Conservation (phyloP, 1,284 basidiomycete species). For the Sporisorium iseilematis-ciliati region DNA sequence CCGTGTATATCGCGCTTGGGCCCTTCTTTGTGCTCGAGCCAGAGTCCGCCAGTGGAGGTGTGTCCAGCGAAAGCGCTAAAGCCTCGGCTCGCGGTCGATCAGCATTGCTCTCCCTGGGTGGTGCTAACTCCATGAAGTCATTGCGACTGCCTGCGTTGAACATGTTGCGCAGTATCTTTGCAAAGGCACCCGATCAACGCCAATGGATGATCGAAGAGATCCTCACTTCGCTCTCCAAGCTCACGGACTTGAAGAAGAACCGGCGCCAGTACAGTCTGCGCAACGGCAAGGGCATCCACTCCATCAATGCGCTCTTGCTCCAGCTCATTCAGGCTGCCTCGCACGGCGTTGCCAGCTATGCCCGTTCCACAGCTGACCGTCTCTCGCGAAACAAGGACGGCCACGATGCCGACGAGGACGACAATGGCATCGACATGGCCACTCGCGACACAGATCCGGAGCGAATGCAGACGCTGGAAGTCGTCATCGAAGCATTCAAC, state of each 20-base stretch:
- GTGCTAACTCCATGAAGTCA: slow-evolving; percentile 76
- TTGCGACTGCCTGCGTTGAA: slow-evolving; percentile 84
- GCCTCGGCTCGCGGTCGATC: slow-evolving; percentile 36
- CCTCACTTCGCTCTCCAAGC: slow-evolving; percentile 84
- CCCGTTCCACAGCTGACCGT: slow-evolving; percentile 38
- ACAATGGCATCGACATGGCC: not conserved
- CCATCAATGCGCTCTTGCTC: slow-evolving; percentile 88
- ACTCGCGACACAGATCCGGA: slow-evolving; percentile 17
- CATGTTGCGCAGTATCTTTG: slow-evolving; percentile 85
- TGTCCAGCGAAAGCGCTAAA: slow-evolving; percentile 36
- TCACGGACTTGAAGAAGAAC: slow-evolving; percentile 87
- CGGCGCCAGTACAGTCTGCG: slow-evolving; percentile 77
- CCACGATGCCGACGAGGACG: slow-evolving; percentile 8
- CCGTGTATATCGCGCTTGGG: slow-evolving; percentile 89
- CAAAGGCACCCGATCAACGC: slow-evolving; percentile 86
- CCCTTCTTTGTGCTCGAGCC: slow-evolving; percentile 84
- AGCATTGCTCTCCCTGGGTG: slow-evolving; percentile 51
- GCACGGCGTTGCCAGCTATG: slow-evolving; percentile 37
- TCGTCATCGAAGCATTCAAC: slow-evolving; percentile 43
- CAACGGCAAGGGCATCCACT: slow-evolving; percentile 81
- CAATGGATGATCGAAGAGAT: slow-evolving; percentile 98
- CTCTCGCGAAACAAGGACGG: slow-evolving; percentile 22
- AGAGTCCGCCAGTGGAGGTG: slow-evolving; percentile 70
- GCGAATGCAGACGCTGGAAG: slow-evolving; percentile 22
- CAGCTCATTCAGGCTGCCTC: slow-evolving; percentile 91